A percentile compares a stretch with the other conserved stretches of the same genome.
Evolutionary conservation across 139 green algal species (phyloP).

Genomic region (Zygnema cylindricum): DNA sequence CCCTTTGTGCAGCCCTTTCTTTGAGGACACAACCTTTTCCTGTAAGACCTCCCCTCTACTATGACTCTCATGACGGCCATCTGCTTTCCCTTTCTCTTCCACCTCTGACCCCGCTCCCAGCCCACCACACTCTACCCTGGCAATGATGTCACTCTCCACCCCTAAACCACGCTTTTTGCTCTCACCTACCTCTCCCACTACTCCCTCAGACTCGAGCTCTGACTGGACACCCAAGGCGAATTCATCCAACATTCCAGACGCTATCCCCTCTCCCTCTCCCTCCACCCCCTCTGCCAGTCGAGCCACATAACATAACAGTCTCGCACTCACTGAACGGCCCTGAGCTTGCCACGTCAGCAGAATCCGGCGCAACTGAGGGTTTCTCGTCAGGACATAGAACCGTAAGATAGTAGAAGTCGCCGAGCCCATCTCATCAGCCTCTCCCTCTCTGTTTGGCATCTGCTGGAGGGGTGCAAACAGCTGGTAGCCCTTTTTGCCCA

Average conservation of each 20-base stretch:
- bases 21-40: neutral
- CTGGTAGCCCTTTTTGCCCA: neutral
- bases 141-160: neutral
- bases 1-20: neutral
- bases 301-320: conserved; percentile 26
- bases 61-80: neutral
- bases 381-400: conserved; percentile 14
- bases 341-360: conserved; percentile 24
- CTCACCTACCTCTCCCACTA: conserved; percentile 3
- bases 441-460: neutral
- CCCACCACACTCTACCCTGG: conserved; percentile 4
- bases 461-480: conserved; percentile 25
- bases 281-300: conserved; percentile 28
- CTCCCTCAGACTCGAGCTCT: neutral
- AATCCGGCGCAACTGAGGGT: conserved; percentile 19
- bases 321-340: neutral
- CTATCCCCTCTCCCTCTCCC: neutral
- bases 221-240: neutral
- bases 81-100: neutral
- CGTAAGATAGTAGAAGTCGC: conserved; percentile 35
- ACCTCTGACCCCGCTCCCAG: neutral
- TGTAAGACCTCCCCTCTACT: neutral
- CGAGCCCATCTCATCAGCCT: conserved; percentile 24
- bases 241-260: neutral
- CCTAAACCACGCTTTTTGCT: neutral